Evolutionary conservation across 306 rosid species (phyloP), one percentile per base, ranked within the genome.

Genomic region (Geum urbanum): DNA sequence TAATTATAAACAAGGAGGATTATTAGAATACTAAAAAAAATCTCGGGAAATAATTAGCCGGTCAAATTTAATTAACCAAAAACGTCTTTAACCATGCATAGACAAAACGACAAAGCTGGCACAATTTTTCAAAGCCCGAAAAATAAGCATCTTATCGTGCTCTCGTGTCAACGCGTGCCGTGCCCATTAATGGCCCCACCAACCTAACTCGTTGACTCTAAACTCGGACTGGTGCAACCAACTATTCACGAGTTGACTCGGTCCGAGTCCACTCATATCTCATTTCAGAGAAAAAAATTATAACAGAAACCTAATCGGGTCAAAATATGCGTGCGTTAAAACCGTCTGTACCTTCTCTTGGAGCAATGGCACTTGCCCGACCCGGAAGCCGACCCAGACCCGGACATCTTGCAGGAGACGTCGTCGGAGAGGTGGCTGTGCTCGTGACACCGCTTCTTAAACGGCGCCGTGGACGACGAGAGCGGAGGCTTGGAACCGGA

Each of bases 321-420:
- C 55, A 7, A 14, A 15, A n/a, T 47, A 32, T 32, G 37, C 37
- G 37, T 13, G 51, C 15, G 5, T 47, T 47, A 37, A n/a, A 4
- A 54, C 8, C 13, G 12, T 9, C n/a, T 18, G 24, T 87, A 91
- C 97, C 96, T 91, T 89, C 76, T 84, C 76, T 91, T 91, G 47
- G 77, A 66, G 85, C 97, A 91, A 76, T 91, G 97, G 87, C 97
- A 91, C 80, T 87, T 91, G 63, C 80, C 77, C 70, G 87, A 80
- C 22, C 73, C 80, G n/a, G 87, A 83, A 12, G 72, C 78, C 8
- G 84, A 72, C 8, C 77, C 64, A 13, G 94, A 86, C 5, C 83
- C 94, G 40, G 96, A 89, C 14, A 79, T 16, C 57, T 74, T 86
- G 15, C 92, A 90, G 8, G 96, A 87, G 69, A 65, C 8, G 19